Conservation (phyloP, 2,329 filamentous ascomycete genomes). For the Shiraia bambusicola region DNA sequence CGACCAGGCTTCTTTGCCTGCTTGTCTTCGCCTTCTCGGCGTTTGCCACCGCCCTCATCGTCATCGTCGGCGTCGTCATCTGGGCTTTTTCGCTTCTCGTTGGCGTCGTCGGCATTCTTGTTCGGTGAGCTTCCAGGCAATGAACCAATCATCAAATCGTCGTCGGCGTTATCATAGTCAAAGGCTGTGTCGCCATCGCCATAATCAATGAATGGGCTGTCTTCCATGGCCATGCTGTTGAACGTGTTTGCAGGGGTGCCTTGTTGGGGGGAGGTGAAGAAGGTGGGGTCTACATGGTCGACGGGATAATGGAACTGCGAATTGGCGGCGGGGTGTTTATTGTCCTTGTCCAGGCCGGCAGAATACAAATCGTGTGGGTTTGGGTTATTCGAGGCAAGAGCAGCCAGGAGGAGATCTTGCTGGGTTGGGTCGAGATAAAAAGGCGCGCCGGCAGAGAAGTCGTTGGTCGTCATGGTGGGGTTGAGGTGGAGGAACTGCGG, state of each 20-base stretch:
- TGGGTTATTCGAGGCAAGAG: constrained; percentile 50
- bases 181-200: constrained; percentile 74
- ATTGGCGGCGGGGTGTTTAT: constrained; percentile 14
- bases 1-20: constrained; percentile 91
- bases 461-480: constrained; percentile 40
- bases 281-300: constrained; percentile 37
- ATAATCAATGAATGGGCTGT: constrained; percentile 83
- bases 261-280: constrained; percentile 45
- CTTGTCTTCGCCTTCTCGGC: constrained; percentile 81
- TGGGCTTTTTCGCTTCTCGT: constrained; percentile 68
- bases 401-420: constrained; percentile 52
- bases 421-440: constrained; percentile 51
- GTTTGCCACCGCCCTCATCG: constrained; percentile 69
- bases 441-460: constrained; percentile 44
- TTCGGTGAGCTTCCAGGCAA: constrained; percentile 64
- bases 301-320: constrained; percentile 36
- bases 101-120: constrained; percentile 17
- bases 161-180: constrained; percentile 68
- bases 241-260: constrained; percentile 46
- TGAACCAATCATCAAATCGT: constrained; percentile 71
- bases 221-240: constrained; percentile 57
- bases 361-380: constrained; percentile 34
- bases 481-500: constrained; percentile 3
- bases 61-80: constrained; percentile 66
- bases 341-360: constrained; percentile 17